Evolutionary conservation across 176 grass and related monocot genomes (phyloP), one percentile per base, ranked within the genome.

Genomic region (Panicum miliaceum): DNA sequence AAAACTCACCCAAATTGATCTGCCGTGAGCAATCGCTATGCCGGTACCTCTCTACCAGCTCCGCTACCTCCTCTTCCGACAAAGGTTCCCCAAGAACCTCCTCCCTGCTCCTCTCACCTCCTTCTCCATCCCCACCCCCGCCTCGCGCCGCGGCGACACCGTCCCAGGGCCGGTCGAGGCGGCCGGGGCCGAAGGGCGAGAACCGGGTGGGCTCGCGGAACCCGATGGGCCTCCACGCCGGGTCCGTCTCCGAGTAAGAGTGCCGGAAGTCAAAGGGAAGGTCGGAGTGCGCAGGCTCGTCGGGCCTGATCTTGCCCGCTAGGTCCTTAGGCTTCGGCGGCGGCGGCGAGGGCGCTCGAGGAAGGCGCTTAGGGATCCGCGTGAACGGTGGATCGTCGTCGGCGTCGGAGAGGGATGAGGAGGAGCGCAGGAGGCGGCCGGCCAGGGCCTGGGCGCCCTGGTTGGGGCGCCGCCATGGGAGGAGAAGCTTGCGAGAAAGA

Each of bases 121-220:
- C 60, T 42, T 13, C 42, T 1, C 4, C 27, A 35, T 32, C 69
- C 5, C 34, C 60, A 14, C 53, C 16, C 8, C 22, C 41, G 64
- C 68, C 53, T n/a, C 25, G 41, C 16, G 82, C 43, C 7, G 92
- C 89, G 16, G 57, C 81, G 3, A 90, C 74, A 70, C 92, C 92
- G 56, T 91, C 76, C 93, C 93, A 94, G 2, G 79, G 80, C 19
- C 93, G 79, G 82, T 92, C 90, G 60, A 94, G 68, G 50, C 85
- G 85, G 56, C 85, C 87, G 22, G 90, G 93, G 7, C 93, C 93
- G 57, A 94, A 94, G 56, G 93, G 93, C 23, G 90, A 94, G 82
- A 92, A 94, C n/a, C 87, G 84, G 36, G 83, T 84, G 16, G 93
- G 93, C 82, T 94, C 93, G 1, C 93, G 93, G 75, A 94, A 91